phyloP scores from a whole-genome alignment of 805 yeast genomes.

The Candida maris region DNA sequence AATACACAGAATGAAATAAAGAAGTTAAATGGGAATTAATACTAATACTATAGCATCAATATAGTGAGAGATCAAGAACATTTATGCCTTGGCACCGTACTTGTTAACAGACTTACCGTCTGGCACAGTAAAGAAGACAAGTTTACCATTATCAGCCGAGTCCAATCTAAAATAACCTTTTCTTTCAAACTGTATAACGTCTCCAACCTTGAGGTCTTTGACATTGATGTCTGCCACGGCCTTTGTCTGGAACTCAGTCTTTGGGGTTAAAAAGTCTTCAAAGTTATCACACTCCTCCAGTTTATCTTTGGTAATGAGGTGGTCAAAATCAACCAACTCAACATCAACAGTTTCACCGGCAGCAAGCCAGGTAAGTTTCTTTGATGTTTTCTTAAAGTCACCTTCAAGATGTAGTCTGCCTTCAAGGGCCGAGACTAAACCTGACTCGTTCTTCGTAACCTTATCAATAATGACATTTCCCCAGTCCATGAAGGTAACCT shows the following conservation, averaged over 20 bases:
- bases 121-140: slow-evolving; percentile 87
- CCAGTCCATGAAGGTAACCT: slow-evolving; percentile 98
- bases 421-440: slow-evolving; percentile 55
- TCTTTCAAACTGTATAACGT: slow-evolving; percentile 91
- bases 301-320: slow-evolving; percentile 90
- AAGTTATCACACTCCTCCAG: slow-evolving; percentile 91
- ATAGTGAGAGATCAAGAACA: background rate
- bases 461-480: slow-evolving; percentile 84
- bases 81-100: slow-evolving; percentile 59
- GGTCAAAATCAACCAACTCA: slow-evolving; percentile 88
- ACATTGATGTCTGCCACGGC: slow-evolving; percentile 83
- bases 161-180: slow-evolving; percentile 94
- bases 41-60: background rate
- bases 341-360: slow-evolving; percentile 68
- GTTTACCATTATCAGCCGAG: slow-evolving; percentile 52
- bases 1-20: slow-evolving; percentile 24
- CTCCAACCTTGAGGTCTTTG: slow-evolving; percentile 74
- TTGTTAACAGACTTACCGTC: slow-evolving; percentile 84
- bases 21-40: background rate
- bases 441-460: slow-evolving; percentile 54
- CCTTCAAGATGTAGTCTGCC: slow-evolving; percentile 89
- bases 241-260: slow-evolving; percentile 75
- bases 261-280: slow-evolving; percentile 84
- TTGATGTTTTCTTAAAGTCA: slow-evolving; percentile 94
- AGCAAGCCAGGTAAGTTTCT: slow-evolving; percentile 94